Evolutionary conservation across 2,329 filamentous ascomycete genomes (phyloP), one percentile per base, ranked within the genome.

Genomic region (Cytospora schulzeri): DNA sequence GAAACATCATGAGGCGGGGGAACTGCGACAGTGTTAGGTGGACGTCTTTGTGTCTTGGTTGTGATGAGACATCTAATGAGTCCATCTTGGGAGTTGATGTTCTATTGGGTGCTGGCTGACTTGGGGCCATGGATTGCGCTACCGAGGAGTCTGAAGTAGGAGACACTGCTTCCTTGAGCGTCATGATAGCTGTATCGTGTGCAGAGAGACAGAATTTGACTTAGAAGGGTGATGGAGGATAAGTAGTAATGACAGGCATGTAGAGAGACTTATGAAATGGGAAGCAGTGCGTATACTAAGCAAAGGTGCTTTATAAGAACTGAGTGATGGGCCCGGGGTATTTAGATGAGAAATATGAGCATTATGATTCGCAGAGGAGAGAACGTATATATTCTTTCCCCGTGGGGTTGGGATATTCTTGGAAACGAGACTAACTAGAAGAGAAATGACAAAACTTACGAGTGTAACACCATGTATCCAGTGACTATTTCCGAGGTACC

Each of bases 401-500:
- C 33, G 12, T 45, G 17, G n/a, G n/a, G 41, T 9, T 45, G 6
- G 41, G 14, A 12, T 14, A 24, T 48, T 24, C n/a, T 24, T 11
- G 33, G 7, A 24, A 35, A 64, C 8, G 33, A 12, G 35, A 8
- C 22, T 14, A 19, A 50, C 15, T 33, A 45, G 33, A 58, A 33
- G 15, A 12, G 22, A 22, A 28, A 31, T n/a, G 35, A 66, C n/a
- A 24, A 4, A 48, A 48, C 78, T 71, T 69, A 85, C 83, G 53
- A 83, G 67, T 0, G 75, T 69, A 14, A 83, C 71, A 2, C 76
- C 77, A 65, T 81, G 84, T n/a, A 85, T 78, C 80, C 83, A 87
- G 69, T 86, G 83, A 33, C 82, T 85, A 69, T 81, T 81, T 0
- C 85, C 85, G 69, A 86, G 84, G 1, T 87, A 70, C 0, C 85